Evolutionary conservation across 1,284 basidiomycete genomes (phyloP), one percentile per base, ranked within the genome.

Genomic region (Neotropicomus parvogracilis): DNA sequence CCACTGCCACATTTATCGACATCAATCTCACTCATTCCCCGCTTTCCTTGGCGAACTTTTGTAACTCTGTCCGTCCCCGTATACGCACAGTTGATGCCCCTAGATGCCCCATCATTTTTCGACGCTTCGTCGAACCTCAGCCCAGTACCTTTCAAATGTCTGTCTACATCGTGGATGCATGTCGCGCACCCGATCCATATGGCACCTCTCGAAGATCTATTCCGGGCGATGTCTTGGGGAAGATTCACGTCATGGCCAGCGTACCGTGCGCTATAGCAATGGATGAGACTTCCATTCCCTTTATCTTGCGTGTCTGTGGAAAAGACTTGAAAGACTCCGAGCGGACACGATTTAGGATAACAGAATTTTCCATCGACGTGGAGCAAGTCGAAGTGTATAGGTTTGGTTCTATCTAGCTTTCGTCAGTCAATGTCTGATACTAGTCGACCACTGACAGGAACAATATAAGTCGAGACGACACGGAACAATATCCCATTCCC

Each of bases 381-480:
- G 63, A 77, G 38, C 88, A 90, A 54, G 66, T 69, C 29, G 88
- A 90, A 58, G 72, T 73, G 46, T 83, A 76, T 64, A 75, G 82
- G 86, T 88, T 56, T 45, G 77, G 63, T 24, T 48, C 28, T 28
- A 43, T 49, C 19, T 41, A 35, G 44, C 13, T n/a, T 39, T 44
- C 8, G n/a, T 16, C 12, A 42, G 16, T 24, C 27, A 16, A 26
- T 39, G 19, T 28, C 55, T 65, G 20, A 54, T 40, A 40, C 21
- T 6, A 16, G 1, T 41, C 6, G 3, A 48, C 16, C 54, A 24
- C 8, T 24, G 24, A 24, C 24, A 84, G 83, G 53, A 64, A 65
- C 21, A 57, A 64, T 12, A 64, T 70, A 16, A 68, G 71, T 9
- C 46, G 62, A 16, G 64, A 70, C n/a, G 79, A 75, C 52, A 55